Evolutionary conservation across 495 filamentous ascomycete genomes (phyloP).

Genomic region (Podospora pseudocomata): DNA sequence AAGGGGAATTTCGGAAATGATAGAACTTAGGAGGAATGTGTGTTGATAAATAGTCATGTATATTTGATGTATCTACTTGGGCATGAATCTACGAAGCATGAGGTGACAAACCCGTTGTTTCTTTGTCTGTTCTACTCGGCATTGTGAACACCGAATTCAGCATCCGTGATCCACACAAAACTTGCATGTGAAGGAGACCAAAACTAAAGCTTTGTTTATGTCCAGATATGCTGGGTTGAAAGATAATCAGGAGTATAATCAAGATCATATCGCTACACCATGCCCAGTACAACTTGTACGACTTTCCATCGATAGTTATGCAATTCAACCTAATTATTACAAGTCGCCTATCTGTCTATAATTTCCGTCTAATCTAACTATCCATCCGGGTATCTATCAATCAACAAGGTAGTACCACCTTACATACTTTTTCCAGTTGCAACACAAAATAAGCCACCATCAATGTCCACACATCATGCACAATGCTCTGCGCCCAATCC

Average conservation of each 20-base stretch:
- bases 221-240: too few species aligned
- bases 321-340: not conserved
- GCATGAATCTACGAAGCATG: not conserved
- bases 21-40: not conserved
- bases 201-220: too few species aligned
- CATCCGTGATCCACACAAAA: too few species aligned
- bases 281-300: too few species aligned
- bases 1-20: not conserved
- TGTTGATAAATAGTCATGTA: not conserved
- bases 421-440: not conserved
- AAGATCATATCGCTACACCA: too few species aligned
- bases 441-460: not conserved
- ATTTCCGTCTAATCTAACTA: not conserved
- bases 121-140: too few species aligned
- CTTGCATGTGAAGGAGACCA: too few species aligned
- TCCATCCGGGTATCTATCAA: constrained; percentile 1
- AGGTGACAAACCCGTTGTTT: not conserved
- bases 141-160: too few species aligned
- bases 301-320: not conserved
- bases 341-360: not conserved
- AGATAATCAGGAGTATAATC: too few species aligned
- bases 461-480: not conserved
- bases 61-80: not conserved
- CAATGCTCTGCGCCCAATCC: not conserved
- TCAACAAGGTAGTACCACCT: constrained; percentile 3